These are phyloP conservation scores for Colletotrichum ledebouriae DNA, from an alignment of 2,329 filamentous ascomycete species.

Conservation along the genomic window DNA sequence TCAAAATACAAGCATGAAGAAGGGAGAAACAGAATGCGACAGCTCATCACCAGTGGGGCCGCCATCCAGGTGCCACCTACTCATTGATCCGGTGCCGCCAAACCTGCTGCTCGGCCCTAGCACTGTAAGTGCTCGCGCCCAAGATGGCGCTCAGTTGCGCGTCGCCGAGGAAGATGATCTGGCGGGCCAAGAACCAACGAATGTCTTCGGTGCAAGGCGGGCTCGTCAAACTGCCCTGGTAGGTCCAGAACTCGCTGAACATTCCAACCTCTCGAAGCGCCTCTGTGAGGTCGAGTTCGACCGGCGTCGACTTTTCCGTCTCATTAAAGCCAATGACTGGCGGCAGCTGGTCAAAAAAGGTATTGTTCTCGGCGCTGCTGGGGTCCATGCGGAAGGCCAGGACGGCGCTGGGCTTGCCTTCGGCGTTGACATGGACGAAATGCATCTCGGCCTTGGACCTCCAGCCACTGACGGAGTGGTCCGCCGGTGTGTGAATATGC, in stretches of 20 bases:
- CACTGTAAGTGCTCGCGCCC: constrained; percentile 58
- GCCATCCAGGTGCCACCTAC: neutral
- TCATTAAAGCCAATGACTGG: constrained; percentile 55
- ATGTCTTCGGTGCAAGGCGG: constrained; percentile 62
- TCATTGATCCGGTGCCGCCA: constrained; percentile 53
- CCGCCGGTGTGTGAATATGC: constrained; percentile 65
- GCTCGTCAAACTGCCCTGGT: constrained; percentile 60
- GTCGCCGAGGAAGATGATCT: constrained; percentile 54
- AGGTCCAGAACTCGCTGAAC: constrained; percentile 63
- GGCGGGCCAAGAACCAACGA: constrained; percentile 53
- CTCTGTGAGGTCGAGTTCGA: constrained; percentile 48
- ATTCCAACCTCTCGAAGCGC: constrained; percentile 53
- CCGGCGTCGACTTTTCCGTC: constrained; percentile 40
- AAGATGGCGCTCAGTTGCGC: constrained; percentile 63
- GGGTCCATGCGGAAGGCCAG: constrained; percentile 62
- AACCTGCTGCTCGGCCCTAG: constrained; percentile 59
- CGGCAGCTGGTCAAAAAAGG: constrained; percentile 58
- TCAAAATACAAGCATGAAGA: too few species aligned
- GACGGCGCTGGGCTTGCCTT: constrained; percentile 52
- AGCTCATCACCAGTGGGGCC: too few species aligned
- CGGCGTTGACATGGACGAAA: constrained; percentile 58
- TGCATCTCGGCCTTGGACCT: constrained; percentile 62
- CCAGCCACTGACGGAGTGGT: constrained; percentile 60
- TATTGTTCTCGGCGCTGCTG: constrained; percentile 50
- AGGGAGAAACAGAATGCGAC: too few species aligned